Conservation (phyloP, 2,329 filamentous ascomycete genomes). For the Amesomyces nigricolor region DNA sequence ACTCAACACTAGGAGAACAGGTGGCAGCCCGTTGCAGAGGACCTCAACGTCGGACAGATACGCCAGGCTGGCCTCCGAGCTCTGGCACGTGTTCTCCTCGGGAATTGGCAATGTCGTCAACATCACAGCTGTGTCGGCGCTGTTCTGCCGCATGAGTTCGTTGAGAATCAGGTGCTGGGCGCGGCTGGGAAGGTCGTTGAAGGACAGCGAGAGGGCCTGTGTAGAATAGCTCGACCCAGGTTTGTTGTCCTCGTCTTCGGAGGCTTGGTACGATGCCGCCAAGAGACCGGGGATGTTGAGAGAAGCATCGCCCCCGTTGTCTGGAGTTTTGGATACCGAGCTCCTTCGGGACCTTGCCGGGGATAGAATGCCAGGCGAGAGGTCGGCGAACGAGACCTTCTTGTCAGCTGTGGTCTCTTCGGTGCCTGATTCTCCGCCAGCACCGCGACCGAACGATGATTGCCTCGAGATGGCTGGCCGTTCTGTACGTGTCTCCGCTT, state of each 20-base stretch:
- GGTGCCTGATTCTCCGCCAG: conserved; percentile 37
- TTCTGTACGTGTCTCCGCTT: conserved; percentile 34
- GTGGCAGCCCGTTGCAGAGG: conserved; percentile 69
- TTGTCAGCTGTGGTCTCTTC: conserved; percentile 54
- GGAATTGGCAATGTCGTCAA: conserved; percentile 82
- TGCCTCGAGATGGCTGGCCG: conserved; percentile 39
- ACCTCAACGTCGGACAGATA: conserved; percentile 77
- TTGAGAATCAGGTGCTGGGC: conserved; percentile 85
- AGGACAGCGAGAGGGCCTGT: conserved; percentile 64
- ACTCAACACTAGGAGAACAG: conserved; percentile 72
- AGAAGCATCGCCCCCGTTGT: conserved; percentile 31
- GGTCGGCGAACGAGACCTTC: conserved; percentile 58
- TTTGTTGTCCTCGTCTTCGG: conserved; percentile 27
- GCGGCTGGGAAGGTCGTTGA: conserved; percentile 79
- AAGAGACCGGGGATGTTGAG: conserved; percentile 42
- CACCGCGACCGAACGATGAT: conserved; percentile 52
- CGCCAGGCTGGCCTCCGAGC: conserved; percentile 62
- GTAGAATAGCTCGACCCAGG: conserved; percentile 47
- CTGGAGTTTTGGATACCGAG: conserved; percentile 35
- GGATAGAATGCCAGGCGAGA: conserved; percentile 20
- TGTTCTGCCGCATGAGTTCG: conserved; percentile 68
- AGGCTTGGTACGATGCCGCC: conserved; percentile 34
- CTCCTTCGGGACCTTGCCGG: conserved; percentile 38
- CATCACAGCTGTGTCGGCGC: conserved; percentile 66
- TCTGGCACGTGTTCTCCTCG: conserved; percentile 66